Percentiles rank a stretch among this genome's conserved stretches.
Evolutionary conservation across 2,329 filamentous ascomycete species (phyloP).

Genomic region (Parafenestella ontariensis): DNA sequence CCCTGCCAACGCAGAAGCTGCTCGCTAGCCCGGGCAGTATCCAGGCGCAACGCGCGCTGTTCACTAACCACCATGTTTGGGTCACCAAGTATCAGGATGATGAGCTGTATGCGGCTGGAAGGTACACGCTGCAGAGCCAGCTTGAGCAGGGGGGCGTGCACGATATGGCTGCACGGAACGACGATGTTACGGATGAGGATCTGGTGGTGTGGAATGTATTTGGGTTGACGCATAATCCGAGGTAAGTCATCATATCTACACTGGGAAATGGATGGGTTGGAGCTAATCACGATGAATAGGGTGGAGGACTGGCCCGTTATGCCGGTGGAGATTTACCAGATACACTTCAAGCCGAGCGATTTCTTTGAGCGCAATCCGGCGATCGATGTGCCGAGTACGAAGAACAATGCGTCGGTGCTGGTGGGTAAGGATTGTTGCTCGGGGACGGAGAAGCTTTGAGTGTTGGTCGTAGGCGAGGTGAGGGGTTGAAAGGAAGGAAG

Average conservation of each 20-base stretch:
- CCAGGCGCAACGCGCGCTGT: constrained; percentile 56
- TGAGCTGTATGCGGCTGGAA: constrained; percentile 59
- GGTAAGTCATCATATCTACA: constrained; percentile 24
- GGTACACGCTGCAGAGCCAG: constrained; percentile 56
- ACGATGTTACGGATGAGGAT: constrained; percentile 54
- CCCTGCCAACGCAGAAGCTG: constrained; percentile 58
- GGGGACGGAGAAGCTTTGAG: constrained; percentile 25
- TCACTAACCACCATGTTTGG: constrained; percentile 61
- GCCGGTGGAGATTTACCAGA: constrained; percentile 57
- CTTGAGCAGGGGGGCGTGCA: constrained; percentile 54
- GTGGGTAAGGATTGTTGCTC: constrained; percentile 36
- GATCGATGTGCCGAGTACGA: constrained; percentile 58
- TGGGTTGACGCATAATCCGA: constrained; percentile 60
- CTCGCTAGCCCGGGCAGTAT: constrained; percentile 56
- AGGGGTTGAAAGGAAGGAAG: too few species aligned
- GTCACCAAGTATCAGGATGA: constrained; percentile 61
- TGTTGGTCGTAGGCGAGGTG: too few species aligned
- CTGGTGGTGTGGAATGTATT: constrained; percentile 60
- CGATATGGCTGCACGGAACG: constrained; percentile 53
- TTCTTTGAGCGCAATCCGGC: constrained; percentile 63
- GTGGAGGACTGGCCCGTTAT: constrained; percentile 61
- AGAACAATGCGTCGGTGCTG: constrained; percentile 40
- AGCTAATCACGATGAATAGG: constrained; percentile 1
- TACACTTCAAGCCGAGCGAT: constrained; percentile 59
- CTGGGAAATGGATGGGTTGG: not conserved